These are phyloP conservation scores for Cinnamomum chago DNA, from an alignment of 164 flowering plant genomes.

Conservation along the genomic window DNA sequence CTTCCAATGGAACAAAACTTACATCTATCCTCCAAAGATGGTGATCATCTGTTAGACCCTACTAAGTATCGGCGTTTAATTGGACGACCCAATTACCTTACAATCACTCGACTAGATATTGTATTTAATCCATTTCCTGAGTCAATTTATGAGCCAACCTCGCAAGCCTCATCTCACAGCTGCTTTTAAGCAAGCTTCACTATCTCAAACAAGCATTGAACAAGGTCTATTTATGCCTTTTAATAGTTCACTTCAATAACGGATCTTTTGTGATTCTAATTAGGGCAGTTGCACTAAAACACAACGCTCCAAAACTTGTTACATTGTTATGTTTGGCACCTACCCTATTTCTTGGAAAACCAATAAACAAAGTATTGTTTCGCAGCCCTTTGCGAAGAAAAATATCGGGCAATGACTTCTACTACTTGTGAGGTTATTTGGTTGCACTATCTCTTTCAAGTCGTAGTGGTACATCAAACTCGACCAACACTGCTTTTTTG, in stretches of 20 bases:
- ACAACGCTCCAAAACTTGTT: neutral
- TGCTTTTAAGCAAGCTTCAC: conserved; percentile 5
- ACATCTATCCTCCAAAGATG: neutral
- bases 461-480: too few species aligned
- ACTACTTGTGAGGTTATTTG: conserved; percentile 3
- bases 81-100: neutral
- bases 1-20: conserved; percentile 5
- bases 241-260: too few species aligned
- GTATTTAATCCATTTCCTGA: neutral
- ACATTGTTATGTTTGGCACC: neutral
- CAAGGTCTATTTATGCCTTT: neutral
- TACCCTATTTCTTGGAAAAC: conserved; percentile 8
- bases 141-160: conserved; percentile 1
- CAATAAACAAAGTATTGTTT: conserved; percentile 1
- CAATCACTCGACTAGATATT: neutral
- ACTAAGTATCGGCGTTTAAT: too few species aligned
- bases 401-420: conserved; percentile 12
- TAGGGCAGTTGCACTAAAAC: neutral
- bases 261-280: conserved; percentile 5
- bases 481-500: neutral
- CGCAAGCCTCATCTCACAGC: conserved; percentile 5
- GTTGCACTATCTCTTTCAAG: neutral
- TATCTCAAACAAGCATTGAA: neutral
- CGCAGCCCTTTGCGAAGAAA: conserved; percentile 6
- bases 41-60: neutral